Base-by-base conservation (phyloP, 176 grass and related monocot species). In the Raddia guianensis region DNA sequence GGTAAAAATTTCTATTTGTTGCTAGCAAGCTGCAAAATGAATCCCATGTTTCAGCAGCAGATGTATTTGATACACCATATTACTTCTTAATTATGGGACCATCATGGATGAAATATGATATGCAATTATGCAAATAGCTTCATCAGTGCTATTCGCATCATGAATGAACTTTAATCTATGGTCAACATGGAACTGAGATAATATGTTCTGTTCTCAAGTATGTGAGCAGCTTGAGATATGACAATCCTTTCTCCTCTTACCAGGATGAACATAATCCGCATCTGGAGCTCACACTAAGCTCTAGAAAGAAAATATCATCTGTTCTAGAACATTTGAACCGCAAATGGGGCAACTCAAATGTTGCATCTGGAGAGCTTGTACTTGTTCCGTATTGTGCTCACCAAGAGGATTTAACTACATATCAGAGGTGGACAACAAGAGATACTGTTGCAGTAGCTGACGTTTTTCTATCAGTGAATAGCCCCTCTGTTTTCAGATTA, bases 241-340 rank as follows among this genome's bases (percentile, higher is more conserved):
- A 40, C 64, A 73, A 21, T 37, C 52, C 52, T 77, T 9, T 82
- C 56, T 84, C 51, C n/a, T 73, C 21, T 94, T 76, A 62, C 76
- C 89, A 99, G 96, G 96, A 93, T 65, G 89, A 83, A 9, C 93
- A 99, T 73, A 99, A 99, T 85, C 96, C 96, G 67, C 87, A 95
- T 86, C 78, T 99, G 70, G 93, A 99, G 82, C 92, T 99, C 84
- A 95, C 96, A 67, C 90, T 99, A 84, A 99, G 96, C 76, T 89
- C 84, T 76, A 87, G 86, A 81, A 99, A 99, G 53, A 99, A 90
- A 89, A 93, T 99, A 86, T 90, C 93, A 76, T 99, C 96, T 51
- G 93, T 99, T 46, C 77, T 99, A 77, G 96, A 99, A 83, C 96
- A 99, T 88, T 66, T 99, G 63, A 95, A 90, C 54, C 88, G 90